These are phyloP conservation scores for Cronartium quercuum DNA, from an alignment of 1,284 basidiomycete species.

Conservation along the genomic window DNA sequence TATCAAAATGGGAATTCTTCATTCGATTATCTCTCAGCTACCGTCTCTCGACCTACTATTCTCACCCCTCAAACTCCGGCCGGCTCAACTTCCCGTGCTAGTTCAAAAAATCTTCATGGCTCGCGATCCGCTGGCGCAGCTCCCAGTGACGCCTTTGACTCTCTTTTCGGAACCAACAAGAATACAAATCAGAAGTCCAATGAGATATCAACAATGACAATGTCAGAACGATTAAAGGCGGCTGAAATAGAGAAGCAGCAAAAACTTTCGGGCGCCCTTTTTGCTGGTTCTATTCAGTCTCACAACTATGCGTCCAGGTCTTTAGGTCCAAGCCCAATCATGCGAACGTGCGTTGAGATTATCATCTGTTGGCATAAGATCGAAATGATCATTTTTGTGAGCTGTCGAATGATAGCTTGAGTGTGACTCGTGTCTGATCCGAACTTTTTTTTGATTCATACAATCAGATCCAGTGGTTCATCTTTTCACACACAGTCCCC, in stretches of 20 bases:
- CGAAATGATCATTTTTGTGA: neutral
- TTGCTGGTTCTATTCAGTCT: too few relatives aligned
- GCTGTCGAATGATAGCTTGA: neutral
- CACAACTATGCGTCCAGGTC: neutral
- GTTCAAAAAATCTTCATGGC: neutral
- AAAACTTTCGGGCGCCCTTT: neutral
- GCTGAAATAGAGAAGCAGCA: slow-evolving; percentile 8
- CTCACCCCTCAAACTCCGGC: neutral
- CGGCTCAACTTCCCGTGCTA: neutral
- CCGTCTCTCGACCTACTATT: slow-evolving; percentile 4
- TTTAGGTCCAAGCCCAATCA: neutral
- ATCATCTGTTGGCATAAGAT: slow-evolving; percentile 1
- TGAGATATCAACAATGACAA: slow-evolving; percentile 5
- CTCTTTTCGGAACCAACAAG: slow-evolving; percentile 11
- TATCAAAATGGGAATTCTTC: neutral
- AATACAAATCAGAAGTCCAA: slow-evolving; percentile 5
- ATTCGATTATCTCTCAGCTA: slow-evolving; percentile 25
- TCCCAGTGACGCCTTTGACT: slow-evolving; percentile 28
- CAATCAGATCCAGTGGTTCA: neutral
- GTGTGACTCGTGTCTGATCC: neutral
- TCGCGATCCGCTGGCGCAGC: neutral
- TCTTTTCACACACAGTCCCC: neutral
- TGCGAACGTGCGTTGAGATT: neutral
- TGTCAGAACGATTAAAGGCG: slow-evolving; percentile 14
- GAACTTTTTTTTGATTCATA: neutral